Conservation (phyloP, 2,329 filamentous ascomycete species). For the Diplodia intermedia region DNA sequence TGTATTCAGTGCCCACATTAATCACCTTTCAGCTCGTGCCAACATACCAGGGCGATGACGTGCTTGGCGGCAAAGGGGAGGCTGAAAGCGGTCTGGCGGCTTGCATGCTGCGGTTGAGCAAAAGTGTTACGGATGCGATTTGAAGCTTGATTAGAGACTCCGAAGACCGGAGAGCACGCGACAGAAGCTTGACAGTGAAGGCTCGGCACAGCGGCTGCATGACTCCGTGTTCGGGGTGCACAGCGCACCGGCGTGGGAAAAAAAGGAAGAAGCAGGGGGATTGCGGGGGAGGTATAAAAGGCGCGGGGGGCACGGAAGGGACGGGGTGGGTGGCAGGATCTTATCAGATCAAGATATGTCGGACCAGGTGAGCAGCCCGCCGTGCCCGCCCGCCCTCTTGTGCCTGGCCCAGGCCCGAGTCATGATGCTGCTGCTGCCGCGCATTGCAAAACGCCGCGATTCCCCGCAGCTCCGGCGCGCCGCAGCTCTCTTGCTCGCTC, state of each 20-base stretch:
- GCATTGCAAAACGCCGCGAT: background rate
- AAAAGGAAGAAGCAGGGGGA: conserved; percentile 5
- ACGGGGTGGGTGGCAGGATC: background rate
- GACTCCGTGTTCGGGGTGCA: conserved; percentile 25
- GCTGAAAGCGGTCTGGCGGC: background rate
- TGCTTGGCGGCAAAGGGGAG: background rate
- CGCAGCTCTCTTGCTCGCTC: background rate
- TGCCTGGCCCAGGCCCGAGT: conserved; percentile 19
- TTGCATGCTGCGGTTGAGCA: background rate
- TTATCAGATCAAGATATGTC: conserved; percentile 23
- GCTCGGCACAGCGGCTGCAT: conserved; percentile 6
- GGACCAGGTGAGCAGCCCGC: conserved; percentile 18
- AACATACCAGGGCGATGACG: conserved; percentile 2
- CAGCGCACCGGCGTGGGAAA: conserved; percentile 11
- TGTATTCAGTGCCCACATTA: background rate
- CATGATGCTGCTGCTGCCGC: conserved; percentile 20
- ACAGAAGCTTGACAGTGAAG: background rate
- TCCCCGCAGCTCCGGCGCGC: conserved; percentile 4
- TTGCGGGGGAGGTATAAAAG: conserved; percentile 27
- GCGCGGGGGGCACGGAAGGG: background rate
- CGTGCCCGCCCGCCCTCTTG: no score
- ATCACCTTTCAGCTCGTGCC: background rate
- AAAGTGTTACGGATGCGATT: background rate
- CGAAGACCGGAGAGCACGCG: conserved; percentile 18
- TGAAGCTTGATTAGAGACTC: background rate